Conservation (phyloP, 2,329 filamentous ascomycete genomes). For the Blastomyces gilchristii region DNA sequence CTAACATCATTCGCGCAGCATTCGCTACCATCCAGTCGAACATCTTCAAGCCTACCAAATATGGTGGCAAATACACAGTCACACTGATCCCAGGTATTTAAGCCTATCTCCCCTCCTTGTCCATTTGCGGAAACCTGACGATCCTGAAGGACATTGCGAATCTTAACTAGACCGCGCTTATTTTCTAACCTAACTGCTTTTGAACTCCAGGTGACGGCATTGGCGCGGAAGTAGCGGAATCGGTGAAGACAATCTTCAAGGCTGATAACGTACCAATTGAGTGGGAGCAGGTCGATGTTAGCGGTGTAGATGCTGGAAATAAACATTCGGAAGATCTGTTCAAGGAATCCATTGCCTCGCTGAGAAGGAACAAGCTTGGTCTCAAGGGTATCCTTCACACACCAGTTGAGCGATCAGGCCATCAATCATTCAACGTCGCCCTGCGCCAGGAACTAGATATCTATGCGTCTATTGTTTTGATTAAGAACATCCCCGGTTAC, state of each 20-base stretch:
- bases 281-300: conserved; percentile 97
- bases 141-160: neutral
- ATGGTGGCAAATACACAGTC: conserved; percentile 98
- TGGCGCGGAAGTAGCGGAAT: conserved; percentile 93
- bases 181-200: neutral
- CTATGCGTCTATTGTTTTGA: conserved; percentile 92
- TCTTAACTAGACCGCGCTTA: neutral
- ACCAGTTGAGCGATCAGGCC: conserved; percentile 88
- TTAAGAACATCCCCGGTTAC: conserved; percentile 99
- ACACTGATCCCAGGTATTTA: conserved; percentile 81
- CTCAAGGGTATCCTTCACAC: conserved; percentile 99
- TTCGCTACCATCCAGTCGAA: conserved; percentile 81
- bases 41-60: conserved; percentile 98
- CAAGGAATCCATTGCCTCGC: conserved; percentile 85
- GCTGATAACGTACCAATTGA: conserved; percentile 97
- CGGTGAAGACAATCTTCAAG: conserved; percentile 99
- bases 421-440: conserved; percentile 99
- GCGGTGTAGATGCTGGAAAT: conserved; percentile 72
- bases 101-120: conserved; percentile 13
- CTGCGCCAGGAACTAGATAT: conserved; percentile 99
- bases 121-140: conserved; percentile 12
- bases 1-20: conserved; percentile 27
- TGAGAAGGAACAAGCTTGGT: conserved; percentile 97
- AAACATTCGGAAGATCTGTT: conserved; percentile 92
- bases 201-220: conserved; percentile 66